Conservation (phyloP, 169 alveolate genomes). For the Plasmodium inui region DNA sequence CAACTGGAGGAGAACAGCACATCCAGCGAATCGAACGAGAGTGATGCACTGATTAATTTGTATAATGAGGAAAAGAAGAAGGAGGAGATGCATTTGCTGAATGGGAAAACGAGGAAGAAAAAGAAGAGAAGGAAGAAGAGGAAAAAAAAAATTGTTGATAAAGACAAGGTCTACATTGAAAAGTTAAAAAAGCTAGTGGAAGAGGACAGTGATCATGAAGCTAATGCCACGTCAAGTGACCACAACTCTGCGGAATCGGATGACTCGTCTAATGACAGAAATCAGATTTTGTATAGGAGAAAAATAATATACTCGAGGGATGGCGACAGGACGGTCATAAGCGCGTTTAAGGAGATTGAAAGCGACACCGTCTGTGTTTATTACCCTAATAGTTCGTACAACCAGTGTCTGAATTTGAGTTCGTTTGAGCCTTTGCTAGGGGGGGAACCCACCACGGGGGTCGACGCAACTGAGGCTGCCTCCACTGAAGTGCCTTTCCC, state of each 20-base stretch:
- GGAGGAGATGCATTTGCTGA: conserved; percentile 7
- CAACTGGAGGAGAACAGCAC: not conserved
- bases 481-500: not conserved
- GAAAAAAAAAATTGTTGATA: conserved; percentile 51
- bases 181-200: conserved; percentile 63
- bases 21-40: conserved; percentile 37
- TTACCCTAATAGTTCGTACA: conserved; percentile 63
- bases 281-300: conserved; percentile 58
- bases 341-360: conserved; percentile 39
- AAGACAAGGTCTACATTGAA: conserved; percentile 54
- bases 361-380: conserved; percentile 45
- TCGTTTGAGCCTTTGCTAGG: not conserved
- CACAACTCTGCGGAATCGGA: conserved; percentile 19
- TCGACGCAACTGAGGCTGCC: not conserved
- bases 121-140: conserved; percentile 40
- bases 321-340: conserved; percentile 4
- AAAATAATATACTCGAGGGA: conserved; percentile 46
- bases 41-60: conserved; percentile 56
- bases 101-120: conserved; percentile 5
- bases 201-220: conserved; percentile 62
- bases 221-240: conserved; percentile 14
- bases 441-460: not conserved
- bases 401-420: conserved; percentile 39
- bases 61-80: conserved; percentile 59
- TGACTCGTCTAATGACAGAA: conserved; percentile 18